A percentile compares a stretch with the other conserved stretches of the same genome.
phyloP scores from a whole-genome alignment of 371 early-diverging fungal genomes.

The Apophysomyces ossiformis region DNA sequence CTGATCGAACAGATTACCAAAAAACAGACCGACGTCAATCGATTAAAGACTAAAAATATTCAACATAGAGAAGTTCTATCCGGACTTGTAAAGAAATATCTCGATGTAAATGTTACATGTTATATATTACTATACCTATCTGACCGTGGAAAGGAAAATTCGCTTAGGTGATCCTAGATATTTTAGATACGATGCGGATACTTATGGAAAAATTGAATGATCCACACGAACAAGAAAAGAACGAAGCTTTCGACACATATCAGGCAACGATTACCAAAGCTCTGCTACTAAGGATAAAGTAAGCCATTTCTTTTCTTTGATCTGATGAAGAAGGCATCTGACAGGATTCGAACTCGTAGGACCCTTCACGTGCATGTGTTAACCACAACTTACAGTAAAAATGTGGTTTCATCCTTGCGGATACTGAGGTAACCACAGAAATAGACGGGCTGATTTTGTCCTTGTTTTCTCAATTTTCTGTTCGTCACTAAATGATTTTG shows the following conservation, averaged over 20 bases:
- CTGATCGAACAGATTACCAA: neutral
- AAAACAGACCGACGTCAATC: neutral
- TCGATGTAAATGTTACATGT: constrained; percentile 9
- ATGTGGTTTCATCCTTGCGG: constrained; percentile 13
- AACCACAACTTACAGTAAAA: constrained; percentile 14
- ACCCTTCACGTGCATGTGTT: constrained; percentile 16
- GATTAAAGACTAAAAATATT: neutral
- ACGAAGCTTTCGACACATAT: constrained; percentile 18
- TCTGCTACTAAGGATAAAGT: constrained; percentile 21
- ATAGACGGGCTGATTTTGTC: neutral
- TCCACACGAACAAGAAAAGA: constrained; percentile 12
- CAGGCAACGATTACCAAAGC: constrained; percentile 18
- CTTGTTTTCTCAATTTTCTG: neutral
- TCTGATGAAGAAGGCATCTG: neutral
- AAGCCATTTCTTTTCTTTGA: neutral
- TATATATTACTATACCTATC: too few relatives aligned
- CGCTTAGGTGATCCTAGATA: constrained; percentile 13
- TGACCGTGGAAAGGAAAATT: neutral
- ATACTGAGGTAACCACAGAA: constrained; percentile 13
- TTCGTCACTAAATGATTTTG: too few relatives aligned
- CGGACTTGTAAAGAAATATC: constrained; percentile 4
- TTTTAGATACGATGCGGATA: constrained; percentile 17
- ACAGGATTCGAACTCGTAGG: neutral
- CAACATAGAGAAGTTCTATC: constrained; percentile 1
- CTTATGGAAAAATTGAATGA: constrained; percentile 15